Conservation (phyloP, 805 yeast genomes). For the Sungouiozyma intestinalis region DNA sequence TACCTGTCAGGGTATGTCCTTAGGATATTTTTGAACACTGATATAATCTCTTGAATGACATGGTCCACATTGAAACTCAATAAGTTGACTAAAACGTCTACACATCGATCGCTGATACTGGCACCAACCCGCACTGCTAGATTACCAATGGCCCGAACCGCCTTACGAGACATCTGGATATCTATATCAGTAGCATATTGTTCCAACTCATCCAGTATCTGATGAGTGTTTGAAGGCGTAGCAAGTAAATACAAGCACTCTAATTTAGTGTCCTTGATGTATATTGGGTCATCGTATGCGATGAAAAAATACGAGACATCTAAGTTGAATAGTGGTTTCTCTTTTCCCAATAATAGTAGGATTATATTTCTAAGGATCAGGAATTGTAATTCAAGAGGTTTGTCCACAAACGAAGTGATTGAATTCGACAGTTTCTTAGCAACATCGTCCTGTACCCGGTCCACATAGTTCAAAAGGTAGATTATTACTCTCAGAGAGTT, state of each 20-base stretch:
- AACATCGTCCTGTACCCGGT: constrained; percentile 42
- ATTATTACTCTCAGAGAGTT: constrained; percentile 65
- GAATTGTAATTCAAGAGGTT: constrained; percentile 78
- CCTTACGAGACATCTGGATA: constrained; percentile 74
- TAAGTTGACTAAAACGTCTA: constrained; percentile 48
- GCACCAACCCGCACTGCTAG: constrained; percentile 64
- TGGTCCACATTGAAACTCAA: constrained; percentile 57
- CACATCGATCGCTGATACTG: constrained; percentile 50
- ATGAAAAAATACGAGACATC: constrained; percentile 79
- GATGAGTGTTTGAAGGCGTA: constrained; percentile 44
- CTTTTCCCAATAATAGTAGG: constrained; percentile 55
- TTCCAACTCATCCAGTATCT: constrained; percentile 63
- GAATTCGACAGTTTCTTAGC: constrained; percentile 60
- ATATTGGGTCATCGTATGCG: constrained; percentile 75
- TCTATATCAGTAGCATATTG: constrained; percentile 87
- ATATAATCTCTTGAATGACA: constrained; percentile 68
- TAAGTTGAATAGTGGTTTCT: constrained; percentile 40
- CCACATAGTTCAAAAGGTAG: constrained; percentile 64
- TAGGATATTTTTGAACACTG: constrained; percentile 66
- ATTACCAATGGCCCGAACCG: constrained; percentile 83
- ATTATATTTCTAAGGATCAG: constrained; percentile 73
- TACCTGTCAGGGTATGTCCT: constrained; percentile 62
- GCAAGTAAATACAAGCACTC: constrained; percentile 81
- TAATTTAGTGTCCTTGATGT: constrained; percentile 79
- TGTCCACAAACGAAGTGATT: constrained; percentile 55